These are phyloP conservation scores for Schizonepeta tenuifolia DNA, from an alignment of 257 asterid genomes.

Conservation along the genomic window DNA sequence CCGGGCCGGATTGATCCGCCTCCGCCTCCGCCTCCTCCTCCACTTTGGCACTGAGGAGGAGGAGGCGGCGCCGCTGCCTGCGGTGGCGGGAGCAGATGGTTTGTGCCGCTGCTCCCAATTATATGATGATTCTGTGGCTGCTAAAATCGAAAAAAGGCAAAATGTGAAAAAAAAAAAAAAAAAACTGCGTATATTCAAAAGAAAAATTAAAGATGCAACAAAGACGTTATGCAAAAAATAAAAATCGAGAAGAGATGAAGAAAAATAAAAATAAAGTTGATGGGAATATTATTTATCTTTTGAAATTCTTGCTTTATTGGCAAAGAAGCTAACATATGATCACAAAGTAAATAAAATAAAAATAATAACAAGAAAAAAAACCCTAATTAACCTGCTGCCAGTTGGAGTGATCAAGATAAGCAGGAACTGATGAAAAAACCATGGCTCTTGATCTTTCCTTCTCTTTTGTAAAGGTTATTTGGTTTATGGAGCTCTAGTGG, in stretches of 20 bases:
- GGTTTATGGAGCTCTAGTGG: conserved; percentile 42
- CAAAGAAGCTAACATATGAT: conserved; percentile 48
- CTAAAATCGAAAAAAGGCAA: conserved; percentile 19
- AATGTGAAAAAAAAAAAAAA: no score
- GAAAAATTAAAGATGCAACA: conserved; percentile 35
- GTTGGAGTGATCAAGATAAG: conserved; percentile 64
- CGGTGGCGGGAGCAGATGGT: conserved; percentile 33
- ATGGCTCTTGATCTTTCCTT: conserved; percentile 47
- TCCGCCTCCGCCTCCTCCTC: conserved; percentile 38
- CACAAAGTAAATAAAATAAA: conserved; percentile 6
- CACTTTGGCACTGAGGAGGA: conserved; percentile 47
- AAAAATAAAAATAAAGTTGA: conserved; percentile 20
- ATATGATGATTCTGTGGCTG: conserved; percentile 53
- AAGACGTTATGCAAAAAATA: conserved; percentile 23
- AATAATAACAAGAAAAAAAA: background rate
- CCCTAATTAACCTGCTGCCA: conserved; percentile 53
- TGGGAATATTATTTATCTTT: conserved; percentile 65
- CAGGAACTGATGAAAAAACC: conserved; percentile 65
- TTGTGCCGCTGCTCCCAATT: conserved; percentile 49
- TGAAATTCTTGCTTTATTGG: conserved; percentile 49
- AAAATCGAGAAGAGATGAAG: conserved; percentile 31
- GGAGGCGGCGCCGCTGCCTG: conserved; percentile 42
- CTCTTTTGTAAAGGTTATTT: conserved; percentile 48
- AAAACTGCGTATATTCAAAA: conserved; percentile 47
- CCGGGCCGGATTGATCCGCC: conserved; percentile 69